Evolutionary conservation across 1,284 basidiomycete species (phyloP).

Genomic region (Cryptococcus sp.): DNA sequence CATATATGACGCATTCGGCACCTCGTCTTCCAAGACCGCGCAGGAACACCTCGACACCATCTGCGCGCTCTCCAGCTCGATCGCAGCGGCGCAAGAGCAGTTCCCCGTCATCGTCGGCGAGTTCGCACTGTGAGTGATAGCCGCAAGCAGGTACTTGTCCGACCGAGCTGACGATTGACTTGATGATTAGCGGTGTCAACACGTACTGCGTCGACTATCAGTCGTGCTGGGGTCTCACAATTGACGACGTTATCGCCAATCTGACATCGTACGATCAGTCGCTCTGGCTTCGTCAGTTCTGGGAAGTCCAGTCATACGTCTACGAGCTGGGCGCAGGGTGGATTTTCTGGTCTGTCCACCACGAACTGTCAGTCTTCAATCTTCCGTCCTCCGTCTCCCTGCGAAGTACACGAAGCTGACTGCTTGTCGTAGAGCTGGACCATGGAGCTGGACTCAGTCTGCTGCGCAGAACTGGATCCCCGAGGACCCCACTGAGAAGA

Average conservation of each 20-base stretch:
- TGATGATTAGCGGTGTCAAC: constrained; percentile 20
- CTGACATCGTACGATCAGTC: constrained; percentile 28
- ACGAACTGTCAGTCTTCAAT: constrained; percentile 23
- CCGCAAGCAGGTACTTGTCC: background rate
- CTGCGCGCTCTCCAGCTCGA: constrained; percentile 24
- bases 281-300: constrained; percentile 37
- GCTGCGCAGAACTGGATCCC: constrained; percentile 44
- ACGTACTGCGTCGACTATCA: constrained; percentile 42
- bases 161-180: background rate
- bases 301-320: constrained; percentile 41
- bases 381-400: constrained; percentile 6
- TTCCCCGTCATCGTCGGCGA: constrained; percentile 38
- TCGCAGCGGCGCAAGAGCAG: constrained; percentile 28
- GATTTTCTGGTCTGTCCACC: constrained; percentile 38
- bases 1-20: constrained; percentile 42
- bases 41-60: constrained; percentile 39
- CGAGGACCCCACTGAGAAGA: constrained; percentile 32
- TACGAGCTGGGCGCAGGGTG: constrained; percentile 44
- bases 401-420: background rate
- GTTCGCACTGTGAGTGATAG: constrained; percentile 24
- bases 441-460: constrained; percentile 39
- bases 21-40: constrained; percentile 21
- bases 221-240: constrained; percentile 26
- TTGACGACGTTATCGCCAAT: constrained; percentile 29
- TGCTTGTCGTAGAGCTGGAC: constrained; percentile 21